Base-by-base conservation (phyloP, 768 basidiomycete genomes). In the Podaxis pistillaris region DNA sequence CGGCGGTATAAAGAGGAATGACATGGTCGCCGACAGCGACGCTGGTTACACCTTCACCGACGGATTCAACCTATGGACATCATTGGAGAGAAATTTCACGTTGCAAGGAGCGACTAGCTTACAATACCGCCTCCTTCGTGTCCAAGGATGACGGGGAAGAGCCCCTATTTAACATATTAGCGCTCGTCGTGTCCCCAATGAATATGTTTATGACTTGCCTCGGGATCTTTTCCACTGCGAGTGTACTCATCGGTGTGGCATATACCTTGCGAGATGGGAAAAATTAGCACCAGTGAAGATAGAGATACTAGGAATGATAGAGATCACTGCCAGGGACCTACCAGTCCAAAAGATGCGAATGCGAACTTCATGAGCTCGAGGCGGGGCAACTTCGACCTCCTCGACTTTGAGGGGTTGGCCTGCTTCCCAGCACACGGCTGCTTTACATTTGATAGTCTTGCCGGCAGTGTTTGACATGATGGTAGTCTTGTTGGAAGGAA, bases 161-260 rank as follows among this genome's bases (percentile, higher is more conserved):
- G 73, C 65, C 95, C 92, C 90, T 93, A 70, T 40, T 58, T 55
- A 62, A 62, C 60, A 57, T 51, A 57, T 64, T 44, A 64, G 51
- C 33, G 56, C 44, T 24, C 22, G 58, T 4, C 4, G 46, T 44
- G 52, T 44, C 44, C 49, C 26, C 13, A 58, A 38, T 56, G 6
- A 30, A 17, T 4, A 58, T 38, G 15, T 36, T 47, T 12, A 30
- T 11, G 26, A 65, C 71, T 58, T 73, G 90, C 96, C 85, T 98
- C 97, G 47, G 95, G 88, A 74, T 99, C 96, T 75, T 91, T 91
- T 61, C 96, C 95, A 73, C 93, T 95, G 72, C 95, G 89, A 64
- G 94, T 96, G 79, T 96, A 98, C 72, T 96, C 95, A 71, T 98
- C 96, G 70, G 96, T 98, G 76, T 98, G 96, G 78, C 97, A 99